Evolutionary conservation across 441 rosid genomes (phyloP).

Genomic region (Macaranga tanarius): DNA sequence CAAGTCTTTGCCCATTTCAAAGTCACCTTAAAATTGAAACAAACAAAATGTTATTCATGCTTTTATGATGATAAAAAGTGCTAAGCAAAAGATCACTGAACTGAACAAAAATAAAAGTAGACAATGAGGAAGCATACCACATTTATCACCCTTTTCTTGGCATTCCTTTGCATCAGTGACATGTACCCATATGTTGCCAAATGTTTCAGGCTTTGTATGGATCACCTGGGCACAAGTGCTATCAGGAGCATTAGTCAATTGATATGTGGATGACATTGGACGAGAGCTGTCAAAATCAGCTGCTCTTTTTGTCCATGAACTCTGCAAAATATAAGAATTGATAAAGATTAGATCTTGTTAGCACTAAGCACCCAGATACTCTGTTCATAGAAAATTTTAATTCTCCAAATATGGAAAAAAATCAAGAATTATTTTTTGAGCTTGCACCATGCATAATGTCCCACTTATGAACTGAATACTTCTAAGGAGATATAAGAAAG

Average conservation of each 20-base stretch:
- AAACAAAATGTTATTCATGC: background rate
- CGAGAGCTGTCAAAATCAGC: constrained; percentile 50
- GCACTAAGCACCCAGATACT: background rate
- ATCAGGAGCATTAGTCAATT: constrained; percentile 49
- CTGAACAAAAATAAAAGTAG: background rate
- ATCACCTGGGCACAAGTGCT: constrained; percentile 69
- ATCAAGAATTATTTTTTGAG: too few species aligned
- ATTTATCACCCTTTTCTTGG: constrained; percentile 35
- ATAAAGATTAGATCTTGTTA: background rate
- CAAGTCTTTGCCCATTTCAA: constrained; percentile 32
- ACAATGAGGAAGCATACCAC: constrained; percentile 28
- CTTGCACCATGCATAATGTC: too few species aligned
- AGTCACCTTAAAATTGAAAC: constrained; percentile 29
- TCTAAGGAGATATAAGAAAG: too few species aligned
- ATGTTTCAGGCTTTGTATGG: constrained; percentile 47
- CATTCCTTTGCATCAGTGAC: constrained; percentile 28
- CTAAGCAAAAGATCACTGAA: background rate
- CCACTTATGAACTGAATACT: too few species aligned
- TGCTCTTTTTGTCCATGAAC: constrained; percentile 64
- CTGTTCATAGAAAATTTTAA: background rate
- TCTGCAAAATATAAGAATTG: constrained; percentile 33
- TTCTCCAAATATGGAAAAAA: too few species aligned
- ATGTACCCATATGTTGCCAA: constrained; percentile 37
- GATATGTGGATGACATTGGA: constrained; percentile 41
- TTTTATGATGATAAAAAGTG: background rate